A percentile compares a stretch with the other conserved stretches of the same genome.
phyloP scores from a whole-genome alignment of 2,329 filamentous ascomycete species.

The Seiridium cupressi region DNA sequence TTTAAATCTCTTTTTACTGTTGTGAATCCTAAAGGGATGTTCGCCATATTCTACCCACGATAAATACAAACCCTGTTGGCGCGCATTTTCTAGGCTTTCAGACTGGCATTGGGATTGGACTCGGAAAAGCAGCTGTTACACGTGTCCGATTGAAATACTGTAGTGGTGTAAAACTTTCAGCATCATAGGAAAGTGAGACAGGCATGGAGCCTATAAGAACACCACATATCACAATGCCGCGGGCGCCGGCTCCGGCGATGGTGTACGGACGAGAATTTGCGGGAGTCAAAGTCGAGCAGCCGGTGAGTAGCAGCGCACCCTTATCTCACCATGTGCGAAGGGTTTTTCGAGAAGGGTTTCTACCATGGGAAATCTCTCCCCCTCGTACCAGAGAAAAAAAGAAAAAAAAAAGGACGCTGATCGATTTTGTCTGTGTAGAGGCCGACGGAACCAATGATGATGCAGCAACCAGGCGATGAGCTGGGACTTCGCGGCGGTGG shows the following conservation, averaged over 20 bases:
- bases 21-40: no score
- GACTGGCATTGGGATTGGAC: no score
- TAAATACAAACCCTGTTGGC: no score
- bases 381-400: no score
- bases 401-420: background rate
- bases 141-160: no score
- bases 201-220: background rate
- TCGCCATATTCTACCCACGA: no score
- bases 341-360: background rate
- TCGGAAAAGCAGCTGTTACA: no score
- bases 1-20: no score
- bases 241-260: conserved; percentile 5
- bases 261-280: conserved; percentile 3
- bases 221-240: background rate
- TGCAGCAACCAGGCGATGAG: background rate
- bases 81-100: no score
- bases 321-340: background rate
- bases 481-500: background rate
- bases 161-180: background rate
- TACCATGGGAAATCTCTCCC: no score
- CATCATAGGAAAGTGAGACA: background rate
- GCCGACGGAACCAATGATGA: background rate
- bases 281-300: conserved; percentile 1
- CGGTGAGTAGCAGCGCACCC: background rate
- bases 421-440: background rate